These are phyloP conservation scores for Mitragyna speciosa DNA, from an alignment of 257 asterid genomes.

Conservation along the genomic window DNA sequence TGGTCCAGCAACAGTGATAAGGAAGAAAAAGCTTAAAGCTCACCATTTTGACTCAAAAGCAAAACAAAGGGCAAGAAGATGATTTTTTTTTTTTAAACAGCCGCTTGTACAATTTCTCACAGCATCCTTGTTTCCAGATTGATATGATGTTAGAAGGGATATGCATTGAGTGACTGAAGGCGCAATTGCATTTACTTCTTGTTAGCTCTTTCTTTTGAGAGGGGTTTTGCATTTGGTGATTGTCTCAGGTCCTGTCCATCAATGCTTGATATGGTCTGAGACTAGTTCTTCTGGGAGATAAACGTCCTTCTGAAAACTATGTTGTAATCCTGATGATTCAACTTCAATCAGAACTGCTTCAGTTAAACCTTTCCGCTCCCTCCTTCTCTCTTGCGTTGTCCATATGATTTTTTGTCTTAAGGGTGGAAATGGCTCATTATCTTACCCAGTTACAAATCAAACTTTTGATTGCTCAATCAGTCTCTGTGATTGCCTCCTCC, in stretches of 20 bases:
- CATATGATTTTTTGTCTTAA: background rate
- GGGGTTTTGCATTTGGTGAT: background rate
- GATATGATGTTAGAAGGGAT: background rate
- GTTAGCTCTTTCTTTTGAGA: background rate
- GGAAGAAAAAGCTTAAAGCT: constrained; percentile 85
- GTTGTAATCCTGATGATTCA: constrained; percentile 7
- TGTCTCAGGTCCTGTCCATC: background rate
- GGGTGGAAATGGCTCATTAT: background rate
- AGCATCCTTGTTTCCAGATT: background rate
- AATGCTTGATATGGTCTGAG: background rate
- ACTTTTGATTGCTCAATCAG: background rate
- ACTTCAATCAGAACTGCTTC: background rate
- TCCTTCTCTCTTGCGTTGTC: background rate
- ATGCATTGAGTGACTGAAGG: background rate
- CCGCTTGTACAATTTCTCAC: background rate
- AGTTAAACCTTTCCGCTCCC: background rate
- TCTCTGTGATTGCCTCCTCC: too few species aligned
- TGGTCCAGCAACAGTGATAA: constrained; percentile 29
- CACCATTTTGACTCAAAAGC: constrained; percentile 91
- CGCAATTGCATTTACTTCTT: background rate
- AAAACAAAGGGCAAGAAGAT: constrained; percentile 50
- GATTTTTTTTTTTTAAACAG: constrained; percentile 8
- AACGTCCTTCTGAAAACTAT: constrained; percentile 3
- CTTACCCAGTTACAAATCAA: background rate
- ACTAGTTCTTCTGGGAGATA: background rate